Conservation (phyloP, 2,329 filamentous ascomycete genomes). For the Ceratocystiopsis minuta region DNA sequence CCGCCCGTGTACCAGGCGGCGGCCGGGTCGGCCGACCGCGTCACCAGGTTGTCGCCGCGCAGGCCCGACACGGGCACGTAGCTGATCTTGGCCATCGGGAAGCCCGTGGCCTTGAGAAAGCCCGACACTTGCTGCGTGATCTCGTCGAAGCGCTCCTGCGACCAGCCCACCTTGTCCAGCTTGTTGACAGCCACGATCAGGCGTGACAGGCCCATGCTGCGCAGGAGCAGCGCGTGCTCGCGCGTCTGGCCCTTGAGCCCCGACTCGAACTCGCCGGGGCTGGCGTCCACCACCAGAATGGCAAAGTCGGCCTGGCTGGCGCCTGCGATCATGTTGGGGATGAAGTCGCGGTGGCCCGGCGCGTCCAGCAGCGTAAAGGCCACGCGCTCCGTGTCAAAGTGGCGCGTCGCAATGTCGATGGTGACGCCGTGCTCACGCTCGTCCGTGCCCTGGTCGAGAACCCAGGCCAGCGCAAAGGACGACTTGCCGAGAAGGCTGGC, state of each 20-base stretch:
- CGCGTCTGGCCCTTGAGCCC: slow-evolving; percentile 86
- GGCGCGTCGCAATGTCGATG: slow-evolving; percentile 88
- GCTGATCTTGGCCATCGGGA: slow-evolving; percentile 60
- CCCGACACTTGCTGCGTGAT: slow-evolving; percentile 69
- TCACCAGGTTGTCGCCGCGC: slow-evolving; percentile 69
- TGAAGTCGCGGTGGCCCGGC: slow-evolving; percentile 86
- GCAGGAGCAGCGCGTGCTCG: slow-evolving; percentile 76
- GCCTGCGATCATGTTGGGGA: slow-evolving; percentile 97
- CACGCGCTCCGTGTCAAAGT: slow-evolving; percentile 77
- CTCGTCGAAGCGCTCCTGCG: slow-evolving; percentile 62
- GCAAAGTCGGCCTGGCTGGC: slow-evolving; percentile 93
- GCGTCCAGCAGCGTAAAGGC: slow-evolving; percentile 90
- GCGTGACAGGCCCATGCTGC: slow-evolving; percentile 77
- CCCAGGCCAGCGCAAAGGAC: slow-evolving; percentile 93
- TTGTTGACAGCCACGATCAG: slow-evolving; percentile 92
- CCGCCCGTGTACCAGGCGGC: slow-evolving; percentile 65
- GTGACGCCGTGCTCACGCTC: slow-evolving; percentile 83
- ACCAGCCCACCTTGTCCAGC: slow-evolving; percentile 76
- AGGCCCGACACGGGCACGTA: slow-evolving; percentile 86
- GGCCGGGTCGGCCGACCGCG: slow-evolving; percentile 32
- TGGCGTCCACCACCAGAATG: slow-evolving; percentile 81
- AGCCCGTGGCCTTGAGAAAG: slow-evolving; percentile 69
- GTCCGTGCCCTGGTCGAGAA: slow-evolving; percentile 80
- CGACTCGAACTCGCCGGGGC: slow-evolving; percentile 80
- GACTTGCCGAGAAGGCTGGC: slow-evolving; percentile 84